Conservation (phyloP, 2,329 filamentous ascomycete genomes). For the Aurifilum marmelostoma region DNA sequence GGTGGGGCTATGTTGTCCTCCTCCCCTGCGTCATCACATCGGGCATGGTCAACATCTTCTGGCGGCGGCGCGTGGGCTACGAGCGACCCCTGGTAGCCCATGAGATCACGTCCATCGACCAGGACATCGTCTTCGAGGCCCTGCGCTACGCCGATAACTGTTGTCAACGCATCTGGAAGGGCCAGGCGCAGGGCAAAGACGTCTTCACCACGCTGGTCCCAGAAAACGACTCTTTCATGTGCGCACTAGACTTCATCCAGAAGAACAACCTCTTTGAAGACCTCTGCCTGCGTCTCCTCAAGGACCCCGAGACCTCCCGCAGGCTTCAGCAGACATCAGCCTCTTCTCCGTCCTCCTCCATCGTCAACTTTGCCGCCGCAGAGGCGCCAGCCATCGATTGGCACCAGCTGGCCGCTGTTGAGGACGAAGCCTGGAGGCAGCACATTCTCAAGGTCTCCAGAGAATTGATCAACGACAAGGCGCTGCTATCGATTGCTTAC, state of each 20-base stretch:
- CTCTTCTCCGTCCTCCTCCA: conserved; percentile 7
- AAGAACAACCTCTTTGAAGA: conserved; percentile 34
- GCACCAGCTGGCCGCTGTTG: conserved; percentile 18
- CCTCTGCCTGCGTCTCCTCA: conserved; percentile 31
- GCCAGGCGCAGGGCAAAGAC: conserved; percentile 17
- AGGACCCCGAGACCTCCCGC: conserved; percentile 14
- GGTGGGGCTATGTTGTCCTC: conserved; percentile 57
- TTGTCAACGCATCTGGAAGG: conserved; percentile 22
- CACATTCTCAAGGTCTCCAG: conserved; percentile 23
- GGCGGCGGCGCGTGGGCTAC: conserved; percentile 52
- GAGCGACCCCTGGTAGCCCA: conserved; percentile 39
- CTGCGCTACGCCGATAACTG: conserved; percentile 33
- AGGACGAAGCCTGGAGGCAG: conserved; percentile 18
- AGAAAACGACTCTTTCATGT: conserved; percentile 29
- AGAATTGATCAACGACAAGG: conserved; percentile 27
- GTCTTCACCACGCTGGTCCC: conserved; percentile 28
- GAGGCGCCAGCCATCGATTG: conserved; percentile 27
- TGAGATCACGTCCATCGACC: conserved; percentile 26
- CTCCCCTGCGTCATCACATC: conserved; percentile 53
- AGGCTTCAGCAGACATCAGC: conserved; percentile 1
- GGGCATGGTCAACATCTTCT: conserved; percentile 52
- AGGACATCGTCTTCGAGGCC: conserved; percentile 35
- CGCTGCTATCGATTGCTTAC: conserved; percentile 28
- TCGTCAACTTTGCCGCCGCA: not conserved
- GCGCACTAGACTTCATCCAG: conserved; percentile 32